phyloP scores from a whole-genome alignment of 805 yeast genomes.

The Spathaspora arborariae region DNA sequence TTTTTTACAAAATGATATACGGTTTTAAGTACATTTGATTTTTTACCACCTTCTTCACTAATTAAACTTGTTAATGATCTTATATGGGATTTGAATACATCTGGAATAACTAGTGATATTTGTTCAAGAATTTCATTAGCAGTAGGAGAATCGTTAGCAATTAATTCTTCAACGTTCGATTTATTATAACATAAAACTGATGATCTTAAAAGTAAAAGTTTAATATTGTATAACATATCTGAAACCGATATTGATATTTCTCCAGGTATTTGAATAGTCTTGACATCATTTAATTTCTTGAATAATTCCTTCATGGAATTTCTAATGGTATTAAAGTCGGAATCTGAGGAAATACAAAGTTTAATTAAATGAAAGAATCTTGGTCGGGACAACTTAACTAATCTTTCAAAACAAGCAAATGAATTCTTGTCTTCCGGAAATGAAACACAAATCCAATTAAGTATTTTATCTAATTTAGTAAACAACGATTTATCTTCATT shows the following conservation, averaged over 20 bases:
- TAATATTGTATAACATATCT: conserved; percentile 51
- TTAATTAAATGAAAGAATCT: conserved; percentile 55
- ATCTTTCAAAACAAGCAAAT: conserved; percentile 46
- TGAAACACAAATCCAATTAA: conserved; percentile 57
- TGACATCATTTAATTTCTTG: conserved; percentile 50
- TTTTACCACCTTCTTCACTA: conserved; percentile 13
- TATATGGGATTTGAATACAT: conserved; percentile 59
- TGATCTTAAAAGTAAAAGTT: conserved; percentile 57
- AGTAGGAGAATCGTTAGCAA: conserved; percentile 39
- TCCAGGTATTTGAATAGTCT: conserved; percentile 37
- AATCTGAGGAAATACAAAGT: conserved; percentile 50
- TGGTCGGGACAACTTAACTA: conserved; percentile 54
- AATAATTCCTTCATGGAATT: conserved; percentile 64
- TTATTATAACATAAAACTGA: conserved; percentile 61
- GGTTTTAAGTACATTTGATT: conserved; percentile 45
- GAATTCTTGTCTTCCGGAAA: conserved; percentile 54
- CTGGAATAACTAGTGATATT: conserved; percentile 59
- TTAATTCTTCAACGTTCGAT: conserved; percentile 54
- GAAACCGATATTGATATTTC: conserved; percentile 36
- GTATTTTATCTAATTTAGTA: conserved; percentile 48
- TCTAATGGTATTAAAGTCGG: conserved; percentile 56
- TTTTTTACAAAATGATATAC: conserved; percentile 54
- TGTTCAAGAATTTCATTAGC: conserved; percentile 57
- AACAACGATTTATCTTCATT: conserved; percentile 15
- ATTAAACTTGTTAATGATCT: conserved; percentile 43